These are phyloP conservation scores for Ostreobium quekettii DNA, from an alignment of 139 green algal genomes.

Conservation along the genomic window DNA sequence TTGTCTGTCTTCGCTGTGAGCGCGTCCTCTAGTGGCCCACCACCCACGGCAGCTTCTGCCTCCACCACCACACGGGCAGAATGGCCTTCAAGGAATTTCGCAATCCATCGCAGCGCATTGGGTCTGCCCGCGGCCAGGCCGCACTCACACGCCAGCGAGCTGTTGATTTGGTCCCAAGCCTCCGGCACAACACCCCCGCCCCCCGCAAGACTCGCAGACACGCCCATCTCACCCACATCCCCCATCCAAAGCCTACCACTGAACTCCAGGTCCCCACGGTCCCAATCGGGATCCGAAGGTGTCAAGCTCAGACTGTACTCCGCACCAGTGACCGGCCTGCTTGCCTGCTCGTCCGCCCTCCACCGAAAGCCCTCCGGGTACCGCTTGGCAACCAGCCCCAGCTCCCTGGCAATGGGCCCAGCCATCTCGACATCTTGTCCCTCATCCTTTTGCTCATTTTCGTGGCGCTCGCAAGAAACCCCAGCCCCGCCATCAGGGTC, in stretches of 20 bases:
- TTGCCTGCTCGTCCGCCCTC: not conserved
- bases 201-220: not conserved
- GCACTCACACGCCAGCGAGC: not conserved
- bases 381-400: not conserved
- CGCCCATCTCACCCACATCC: not conserved
- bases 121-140: not conserved
- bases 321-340: too few species aligned
- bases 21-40: too few species aligned
- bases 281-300: not conserved
- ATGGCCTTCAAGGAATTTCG: not conserved
- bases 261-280: not conserved
- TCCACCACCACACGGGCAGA: not conserved
- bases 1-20: too few species aligned
- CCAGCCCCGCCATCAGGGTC: not conserved
- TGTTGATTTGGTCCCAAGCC: not conserved
- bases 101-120: not conserved
- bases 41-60: not conserved
- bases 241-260: not conserved
- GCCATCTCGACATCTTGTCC: too few species aligned
- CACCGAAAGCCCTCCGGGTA: not conserved
- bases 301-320: not conserved
- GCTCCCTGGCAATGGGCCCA: not conserved
- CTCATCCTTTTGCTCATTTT: too few species aligned
- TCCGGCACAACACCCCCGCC: not conserved
- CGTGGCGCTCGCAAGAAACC: not conserved